Evolutionary conservation across 1,139 yeast species (phyloP), one percentile per base, ranked within the genome.

Genomic region (Wickerhamiella infanticola): DNA sequence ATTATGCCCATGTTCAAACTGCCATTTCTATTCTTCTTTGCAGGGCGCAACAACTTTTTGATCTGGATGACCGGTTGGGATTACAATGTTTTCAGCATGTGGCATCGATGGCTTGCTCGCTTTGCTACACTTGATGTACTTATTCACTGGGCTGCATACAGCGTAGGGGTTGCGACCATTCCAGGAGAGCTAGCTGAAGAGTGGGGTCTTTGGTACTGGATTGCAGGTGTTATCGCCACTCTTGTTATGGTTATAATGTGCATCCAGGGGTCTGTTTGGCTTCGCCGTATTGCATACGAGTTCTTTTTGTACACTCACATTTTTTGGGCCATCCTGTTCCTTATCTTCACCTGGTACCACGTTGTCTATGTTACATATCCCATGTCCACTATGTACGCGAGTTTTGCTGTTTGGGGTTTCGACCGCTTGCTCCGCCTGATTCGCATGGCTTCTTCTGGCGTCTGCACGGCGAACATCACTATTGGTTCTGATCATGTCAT

Each of bases 31-130:
- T 63, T 76, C 24, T 60, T 78, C 40, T 76, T 79, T 58, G 76
- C 79, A 8, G 81, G 82, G 18, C 67, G 84, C 64, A 81, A 81
- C 59, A 81, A 81, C 58, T 63, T 81, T 45, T 61, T 81, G 55
- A 74, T 75, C 52, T 70, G 73, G 68, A 43, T 77, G 39, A 77
- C 85, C 3, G 82, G 85, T 40, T 78, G 85, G 80, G 67, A 74
- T 25, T 72, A 72, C 53, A 65, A 77, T 2, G 70, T 82, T 41
- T 79, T 80, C 58, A 65, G 77, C 48, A 65, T 73, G 24, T 70
- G 76, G 58, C 93, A 82, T 62, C 75, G 79, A 55, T 78, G 83
- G 80, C 57, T 75, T 5, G 75, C 79, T 1, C 70, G 90, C 60
- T 59, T 73, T 3, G 60, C 73, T 23, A 63, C 75, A 45, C 44